phyloP scores from a whole-genome alignment of 345 rosid genomes.

The Eucalyptus curtisii region DNA sequence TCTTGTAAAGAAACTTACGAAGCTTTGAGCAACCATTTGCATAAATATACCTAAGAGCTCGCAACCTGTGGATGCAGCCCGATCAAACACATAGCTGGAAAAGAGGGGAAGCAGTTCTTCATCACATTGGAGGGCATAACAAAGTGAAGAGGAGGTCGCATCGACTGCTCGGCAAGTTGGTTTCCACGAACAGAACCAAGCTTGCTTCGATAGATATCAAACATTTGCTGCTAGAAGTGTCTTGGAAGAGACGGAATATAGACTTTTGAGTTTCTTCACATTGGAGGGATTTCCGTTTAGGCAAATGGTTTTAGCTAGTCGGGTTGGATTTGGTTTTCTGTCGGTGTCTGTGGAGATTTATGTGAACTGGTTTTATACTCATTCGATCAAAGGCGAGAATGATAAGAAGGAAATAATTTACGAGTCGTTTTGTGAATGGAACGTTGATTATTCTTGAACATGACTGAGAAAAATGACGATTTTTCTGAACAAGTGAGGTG shows the following conservation, averaged over 20 bases:
- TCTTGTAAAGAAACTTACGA: fast-evolving
- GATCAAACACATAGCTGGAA: not conserved
- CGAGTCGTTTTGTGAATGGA: not conserved
- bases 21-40: too few relatives aligned
- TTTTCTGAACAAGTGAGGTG: not conserved
- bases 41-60: too few relatives aligned
- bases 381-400: not conserved
- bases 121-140: not conserved
- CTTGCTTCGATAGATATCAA: not conserved
- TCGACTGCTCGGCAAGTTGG: not conserved
- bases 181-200: fast-evolving
- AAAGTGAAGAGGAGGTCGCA: not conserved
- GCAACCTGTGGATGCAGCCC: too few relatives aligned
- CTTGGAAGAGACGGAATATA: not conserved
- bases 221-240: not conserved
- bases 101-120: not conserved
- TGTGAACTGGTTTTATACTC: not conserved
- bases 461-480: not conserved
- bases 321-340: not conserved
- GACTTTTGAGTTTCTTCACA: not conserved
- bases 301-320: not conserved
- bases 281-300: not conserved
- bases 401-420: not conserved
- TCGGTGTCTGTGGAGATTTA: not conserved
- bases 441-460: not conserved